These are phyloP conservation scores for Mycena chlorophos DNA, from an alignment of 768 basidiomycete genomes.

Conservation along the genomic window DNA sequence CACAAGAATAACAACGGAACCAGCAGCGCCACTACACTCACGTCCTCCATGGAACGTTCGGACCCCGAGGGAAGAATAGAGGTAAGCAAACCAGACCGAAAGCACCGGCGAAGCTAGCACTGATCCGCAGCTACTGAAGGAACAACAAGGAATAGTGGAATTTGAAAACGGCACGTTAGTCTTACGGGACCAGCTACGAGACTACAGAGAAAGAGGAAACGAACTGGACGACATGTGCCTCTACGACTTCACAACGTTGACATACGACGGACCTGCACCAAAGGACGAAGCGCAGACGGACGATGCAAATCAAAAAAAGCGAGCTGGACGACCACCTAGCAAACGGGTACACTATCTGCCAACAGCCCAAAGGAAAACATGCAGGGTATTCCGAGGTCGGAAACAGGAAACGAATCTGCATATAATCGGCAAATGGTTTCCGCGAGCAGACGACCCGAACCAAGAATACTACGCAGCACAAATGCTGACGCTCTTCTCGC, in stretches of 20 bases:
- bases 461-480: constrained; percentile 26
- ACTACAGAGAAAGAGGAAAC: constrained; percentile 27
- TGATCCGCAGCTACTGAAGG: no score
- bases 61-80: no score
- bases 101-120: no score
- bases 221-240: constrained; percentile 7
- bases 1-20: not conserved
- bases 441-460: constrained; percentile 20
- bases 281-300: constrained; percentile 22
- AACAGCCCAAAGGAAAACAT: constrained; percentile 8
- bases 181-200: constrained; percentile 25
- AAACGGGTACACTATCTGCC: constrained; percentile 22
- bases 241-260: not conserved
- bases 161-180: not conserved
- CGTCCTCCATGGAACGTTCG: no score
- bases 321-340: constrained; percentile 22
- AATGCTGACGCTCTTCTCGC: constrained; percentile 34
- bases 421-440: constrained; percentile 36
- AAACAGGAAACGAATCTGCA: constrained; percentile 36
- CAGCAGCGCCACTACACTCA: no score
- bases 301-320: not conserved
- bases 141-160: not conserved
- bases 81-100: no score
- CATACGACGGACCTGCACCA: constrained; percentile 18
- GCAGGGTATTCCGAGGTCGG: constrained; percentile 22